A percentile compares a stretch with the other conserved stretches of the same genome.
These are phyloP conservation scores for Cryphonectria nitschkei DNA, from an alignment of 2,329 filamentous ascomycete genomes.

Conservation along the genomic window DNA sequence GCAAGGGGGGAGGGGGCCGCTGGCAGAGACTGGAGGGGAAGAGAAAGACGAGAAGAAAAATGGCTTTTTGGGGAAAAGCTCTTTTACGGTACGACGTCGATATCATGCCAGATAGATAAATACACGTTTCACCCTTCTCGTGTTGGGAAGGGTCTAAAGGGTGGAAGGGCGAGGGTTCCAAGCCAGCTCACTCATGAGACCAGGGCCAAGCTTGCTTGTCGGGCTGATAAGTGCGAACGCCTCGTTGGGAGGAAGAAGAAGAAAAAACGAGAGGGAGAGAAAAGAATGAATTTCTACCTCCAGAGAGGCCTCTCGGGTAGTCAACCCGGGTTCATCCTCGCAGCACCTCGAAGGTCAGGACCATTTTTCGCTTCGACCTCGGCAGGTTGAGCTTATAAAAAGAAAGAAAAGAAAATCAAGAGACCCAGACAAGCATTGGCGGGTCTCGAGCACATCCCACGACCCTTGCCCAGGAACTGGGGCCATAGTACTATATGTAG, in stretches of 20 bases:
- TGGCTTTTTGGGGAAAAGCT: background rate
- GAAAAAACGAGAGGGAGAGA: background rate
- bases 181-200: background rate
- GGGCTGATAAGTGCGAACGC: background rate
- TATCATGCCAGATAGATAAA: background rate
- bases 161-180: too few relatives aligned
- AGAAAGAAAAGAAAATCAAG: background rate
- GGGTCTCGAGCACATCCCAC: background rate
- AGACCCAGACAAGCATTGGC: background rate
- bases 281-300: background rate
- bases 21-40: too few relatives aligned
- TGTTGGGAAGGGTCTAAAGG: background rate
- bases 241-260: background rate
- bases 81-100: background rate
- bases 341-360: background rate
- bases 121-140: constrained; percentile 1
- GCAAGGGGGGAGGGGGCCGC: background rate
- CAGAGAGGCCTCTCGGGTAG: background rate
- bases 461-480: background rate
- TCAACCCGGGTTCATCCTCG: background rate
- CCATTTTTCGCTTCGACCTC: background rate
- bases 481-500: background rate
- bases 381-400: background rate
- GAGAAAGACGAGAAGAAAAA: background rate
- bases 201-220: background rate